Evolutionary conservation across 176 grass and related monocot genomes (phyloP), one percentile per base, ranked within the genome.

Genomic region (Dendrocalamus sinicus): DNA sequence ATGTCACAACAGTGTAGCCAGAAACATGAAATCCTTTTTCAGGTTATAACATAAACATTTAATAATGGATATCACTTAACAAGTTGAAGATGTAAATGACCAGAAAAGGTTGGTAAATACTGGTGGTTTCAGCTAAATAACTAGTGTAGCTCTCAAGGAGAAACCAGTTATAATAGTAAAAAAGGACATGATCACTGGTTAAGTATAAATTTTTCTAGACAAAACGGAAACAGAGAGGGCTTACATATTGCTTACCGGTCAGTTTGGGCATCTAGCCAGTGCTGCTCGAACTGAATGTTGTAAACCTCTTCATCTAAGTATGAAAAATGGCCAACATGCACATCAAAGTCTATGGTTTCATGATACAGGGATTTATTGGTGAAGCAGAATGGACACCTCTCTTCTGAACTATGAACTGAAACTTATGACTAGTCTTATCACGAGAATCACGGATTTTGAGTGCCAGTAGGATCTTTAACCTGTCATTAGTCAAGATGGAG

Each of bases 231-330:
- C 70, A 16, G 8, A 52, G 26, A 28, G 48, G 1, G 44, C 82
- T 76, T 92, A 99, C 97, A 88, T 74, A 96, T 87, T 47, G 97
- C 97, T 92, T 99, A 94, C n/a, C 92, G 97, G 59, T 99, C 97
- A 12, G 94, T 99, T 82, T 99, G 97, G 77, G 97, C 94, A 76
- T 99, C 94, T 41, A 99, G 79, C 97, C 97, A 99, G 81, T 99
- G 97, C 87, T 99, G 97, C 83, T 99, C 97, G 15, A 99, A 99
- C 84, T 99, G 97, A 86, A 99, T 99, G 39, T 96, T 99, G 76
- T 94, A 99, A 87, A 99, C 92, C 40, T 94, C 97, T 79, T 96
- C 97, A 83, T 99, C 97, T 61, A 99, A 93, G 70, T 99, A 94
- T 9, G 94, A 91, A 79, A 96, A 99, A 89, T 99, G 97, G 26